A percentile compares a stretch with the other conserved stretches of the same genome.
Conservation (phyloP, 164 flowering plant species). For the Vitis riparia region DNA sequence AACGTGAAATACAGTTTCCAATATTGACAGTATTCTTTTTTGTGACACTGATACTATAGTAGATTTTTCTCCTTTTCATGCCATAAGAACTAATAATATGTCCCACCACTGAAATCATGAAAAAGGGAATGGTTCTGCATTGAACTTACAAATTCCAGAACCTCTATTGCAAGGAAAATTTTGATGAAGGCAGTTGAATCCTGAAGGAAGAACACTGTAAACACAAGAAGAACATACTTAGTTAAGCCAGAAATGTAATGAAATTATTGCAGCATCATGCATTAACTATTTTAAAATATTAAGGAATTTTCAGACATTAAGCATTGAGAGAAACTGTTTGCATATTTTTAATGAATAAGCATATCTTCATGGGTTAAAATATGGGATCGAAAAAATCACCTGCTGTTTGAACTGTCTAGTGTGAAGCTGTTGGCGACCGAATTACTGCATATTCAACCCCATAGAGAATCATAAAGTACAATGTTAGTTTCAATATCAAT, state of each 20-base stretch:
- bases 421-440: slow-evolving; percentile 74
- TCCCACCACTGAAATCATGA: background rate
- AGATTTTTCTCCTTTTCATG: no score
- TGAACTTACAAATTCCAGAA: slow-evolving; percentile 51
- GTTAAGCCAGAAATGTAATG: no score
- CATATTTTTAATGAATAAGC: background rate
- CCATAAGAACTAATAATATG: no score
- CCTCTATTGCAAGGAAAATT: slow-evolving; percentile 67
- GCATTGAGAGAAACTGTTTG: background rate
- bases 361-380: background rate
- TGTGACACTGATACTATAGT: no score
- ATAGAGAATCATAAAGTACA: background rate
- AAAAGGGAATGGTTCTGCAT: background rate
- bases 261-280: no score
- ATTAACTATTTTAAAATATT: no score
- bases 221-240: background rate
- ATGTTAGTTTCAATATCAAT: background rate
- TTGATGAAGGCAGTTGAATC: slow-evolving; percentile 66
- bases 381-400: slow-evolving; percentile 30
- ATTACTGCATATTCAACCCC: slow-evolving; percentile 43
- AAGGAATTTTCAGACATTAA: no score
- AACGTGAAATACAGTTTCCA: no score
- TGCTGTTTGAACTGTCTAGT: slow-evolving; percentile 37
- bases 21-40: no score
- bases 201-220: slow-evolving; percentile 48